Base-by-base conservation (phyloP, 306 rosid species). In the Aeschynomene evenia region DNA sequence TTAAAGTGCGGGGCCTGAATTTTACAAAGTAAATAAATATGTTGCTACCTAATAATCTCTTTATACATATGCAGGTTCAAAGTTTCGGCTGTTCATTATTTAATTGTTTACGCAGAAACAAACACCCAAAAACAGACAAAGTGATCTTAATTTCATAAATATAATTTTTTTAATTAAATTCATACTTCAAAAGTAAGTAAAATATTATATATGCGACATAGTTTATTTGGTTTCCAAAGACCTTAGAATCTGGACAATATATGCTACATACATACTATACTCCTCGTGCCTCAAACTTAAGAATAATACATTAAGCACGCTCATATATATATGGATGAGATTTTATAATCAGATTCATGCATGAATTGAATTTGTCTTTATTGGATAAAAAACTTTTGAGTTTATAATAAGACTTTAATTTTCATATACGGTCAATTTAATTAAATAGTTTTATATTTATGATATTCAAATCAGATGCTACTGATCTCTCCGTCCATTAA, bases 61-160 rank as follows among this genome's bases (percentile, higher is more conserved):
- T n/a, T n/a, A 28, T 28, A 28, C 31, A 1, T 16, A 9, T 48
- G 87, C 85, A 74, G 46, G 72, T 53, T 79, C 69, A 66, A 83
- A 45, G 34, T 57, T 67, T 52, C 34, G 40, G 45, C 28, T 43
- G 60, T 68, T 45, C 34, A 36, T 24, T 73, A 54, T 42, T 74
- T 60, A 14, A 45, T 31, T 16, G 24, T n/a, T 40, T 63, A 67
- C 60, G 23, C 28, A 49, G 23, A 12, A 5, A 5, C 6, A 72
- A 39, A 3, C 37, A 26, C 33, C 34, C 54, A 53, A 20, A 54
- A 51, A 2, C 5, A 43, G 79, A 72, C 79, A 69, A 78, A 39
- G 31, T 68, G n/a, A 62, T 69, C 74, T 86, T 72, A 63, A 73
- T 81, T 85, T 81, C 81, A 76, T 19, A 29, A 66, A 33, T 21